These are phyloP conservation scores for Pseudogymnoascus pannorum DNA, from an alignment of 2,329 filamentous ascomycete genomes.

Conservation along the genomic window DNA sequence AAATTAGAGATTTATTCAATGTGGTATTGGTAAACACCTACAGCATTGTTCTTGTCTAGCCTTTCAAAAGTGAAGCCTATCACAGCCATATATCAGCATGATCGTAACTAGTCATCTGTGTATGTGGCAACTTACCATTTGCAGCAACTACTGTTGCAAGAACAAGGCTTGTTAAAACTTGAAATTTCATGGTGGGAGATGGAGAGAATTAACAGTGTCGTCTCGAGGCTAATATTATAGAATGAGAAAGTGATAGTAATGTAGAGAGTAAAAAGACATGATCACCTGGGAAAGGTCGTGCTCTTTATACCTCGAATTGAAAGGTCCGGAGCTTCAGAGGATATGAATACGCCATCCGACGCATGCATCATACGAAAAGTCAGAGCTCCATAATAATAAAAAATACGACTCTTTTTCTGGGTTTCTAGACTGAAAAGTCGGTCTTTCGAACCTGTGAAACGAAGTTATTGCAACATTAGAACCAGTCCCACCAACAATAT, in stretches of 20 bases:
- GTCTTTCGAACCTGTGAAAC: not conserved
- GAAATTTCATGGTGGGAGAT: slow-evolving; percentile 9
- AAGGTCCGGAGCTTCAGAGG: not conserved
- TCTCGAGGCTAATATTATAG: not conserved
- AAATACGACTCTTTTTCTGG: not conserved
- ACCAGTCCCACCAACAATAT: not conserved
- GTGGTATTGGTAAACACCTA: slow-evolving; percentile 12
- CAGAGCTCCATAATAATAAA: not conserved
- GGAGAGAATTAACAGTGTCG: not conserved
- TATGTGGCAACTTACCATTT: not conserved
- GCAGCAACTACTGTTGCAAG: not conserved
- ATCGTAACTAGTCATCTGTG: not conserved
- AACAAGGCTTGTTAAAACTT: slow-evolving; percentile 1
- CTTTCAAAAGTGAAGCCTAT: slow-evolving; percentile 27
- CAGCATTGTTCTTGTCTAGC: slow-evolving; percentile 30
- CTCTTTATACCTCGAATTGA: not conserved
- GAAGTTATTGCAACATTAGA: not conserved
- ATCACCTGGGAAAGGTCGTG: not conserved
- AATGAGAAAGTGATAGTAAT: not conserved
- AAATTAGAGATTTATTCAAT: not conserved
- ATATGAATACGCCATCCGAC: not conserved
- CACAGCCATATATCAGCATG: not conserved
- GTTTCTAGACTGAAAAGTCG: not conserved
- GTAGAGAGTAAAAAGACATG: not conserved
- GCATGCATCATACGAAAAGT: not conserved